phyloP scores from a whole-genome alignment of 2,329 filamentous ascomycete genomes.

The Emmonsiellopsis sp. region DNA sequence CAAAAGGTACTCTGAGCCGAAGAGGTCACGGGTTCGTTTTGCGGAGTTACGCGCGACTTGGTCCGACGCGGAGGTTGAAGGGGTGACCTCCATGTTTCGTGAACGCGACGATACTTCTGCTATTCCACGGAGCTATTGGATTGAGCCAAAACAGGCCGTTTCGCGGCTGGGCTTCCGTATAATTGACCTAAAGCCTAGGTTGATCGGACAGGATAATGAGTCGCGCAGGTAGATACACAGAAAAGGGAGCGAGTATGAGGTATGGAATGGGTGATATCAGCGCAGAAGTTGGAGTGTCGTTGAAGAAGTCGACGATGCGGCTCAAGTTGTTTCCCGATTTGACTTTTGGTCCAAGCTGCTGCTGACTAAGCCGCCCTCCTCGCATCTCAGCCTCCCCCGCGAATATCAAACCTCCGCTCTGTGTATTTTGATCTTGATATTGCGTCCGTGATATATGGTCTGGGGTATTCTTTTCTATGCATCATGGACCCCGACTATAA shows the following conservation, averaged over 20 bases:
- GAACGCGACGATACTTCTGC: background rate
- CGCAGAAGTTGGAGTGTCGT: too few relatives aligned
- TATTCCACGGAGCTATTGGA: background rate
- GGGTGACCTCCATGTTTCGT: conserved; percentile 22
- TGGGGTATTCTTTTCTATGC: conserved; percentile 6
- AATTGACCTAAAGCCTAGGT: too few relatives aligned
- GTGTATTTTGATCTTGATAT: background rate
- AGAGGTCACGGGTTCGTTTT: conserved; percentile 40
- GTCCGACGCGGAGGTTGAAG: conserved; percentile 13
- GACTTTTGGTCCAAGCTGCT: too few relatives aligned
- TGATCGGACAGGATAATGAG: background rate
- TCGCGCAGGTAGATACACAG: background rate
- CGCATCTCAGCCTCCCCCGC: background rate
- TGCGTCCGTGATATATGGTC: background rate
- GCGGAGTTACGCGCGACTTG: conserved; percentile 33
- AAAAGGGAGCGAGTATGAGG: too few relatives aligned
- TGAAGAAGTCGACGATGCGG: too few relatives aligned
- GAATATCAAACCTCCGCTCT: background rate
- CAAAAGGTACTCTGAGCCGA: conserved; percentile 39
- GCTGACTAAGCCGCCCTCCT: conserved; percentile 8
- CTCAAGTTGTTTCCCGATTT: too few relatives aligned
- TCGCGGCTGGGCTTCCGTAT: background rate
- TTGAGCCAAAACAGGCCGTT: background rate
- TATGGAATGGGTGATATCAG: too few relatives aligned
- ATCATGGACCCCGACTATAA: conserved; percentile 36